Percentiles rank a stretch among this genome's conserved stretches.
Conservation (phyloP, 2,329 filamentous ascomycete genomes). For the Phialemonium atrogriseum region DNA sequence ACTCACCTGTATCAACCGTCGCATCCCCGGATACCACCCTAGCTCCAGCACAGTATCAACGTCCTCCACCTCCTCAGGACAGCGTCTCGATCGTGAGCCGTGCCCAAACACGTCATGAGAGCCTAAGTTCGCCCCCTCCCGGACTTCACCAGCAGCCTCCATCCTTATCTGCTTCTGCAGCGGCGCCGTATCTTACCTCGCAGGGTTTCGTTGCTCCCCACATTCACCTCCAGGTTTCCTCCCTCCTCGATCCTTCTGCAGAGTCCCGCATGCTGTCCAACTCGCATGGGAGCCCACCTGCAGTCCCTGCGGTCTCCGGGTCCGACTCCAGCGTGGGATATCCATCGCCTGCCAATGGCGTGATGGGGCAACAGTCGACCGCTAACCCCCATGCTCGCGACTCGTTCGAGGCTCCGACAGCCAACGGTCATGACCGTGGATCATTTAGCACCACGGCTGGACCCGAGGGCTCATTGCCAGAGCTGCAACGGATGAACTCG, state of each 20-base stretch:
- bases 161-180: background rate
- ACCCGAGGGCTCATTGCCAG: background rate
- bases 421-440: background rate
- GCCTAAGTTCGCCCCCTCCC: too few relatives aligned
- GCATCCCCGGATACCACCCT: background rate
- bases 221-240: background rate
- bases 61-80: too few relatives aligned
- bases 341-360: constrained; percentile 1
- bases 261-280: background rate
- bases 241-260: constrained; percentile 1
- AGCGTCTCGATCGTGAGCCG: too few relatives aligned
- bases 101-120: background rate
- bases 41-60: background rate
- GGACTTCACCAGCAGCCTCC: too few relatives aligned
- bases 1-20: background rate
- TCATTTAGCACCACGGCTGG: constrained; percentile 1
- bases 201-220: background rate
- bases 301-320: background rate
- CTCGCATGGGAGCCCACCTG: constrained; percentile 1
- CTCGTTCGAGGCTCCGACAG: background rate
- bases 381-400: background rate
- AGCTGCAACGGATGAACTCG: background rate
- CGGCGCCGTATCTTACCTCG: too few relatives aligned
- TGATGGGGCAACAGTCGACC: background rate
- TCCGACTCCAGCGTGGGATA: constrained; percentile 1